A percentile compares a stretch with the other conserved stretches of the same genome.
These are phyloP conservation scores for Eucalyptus leucophloia DNA, from an alignment of 345 rosid genomes.

Conservation along the genomic window DNA sequence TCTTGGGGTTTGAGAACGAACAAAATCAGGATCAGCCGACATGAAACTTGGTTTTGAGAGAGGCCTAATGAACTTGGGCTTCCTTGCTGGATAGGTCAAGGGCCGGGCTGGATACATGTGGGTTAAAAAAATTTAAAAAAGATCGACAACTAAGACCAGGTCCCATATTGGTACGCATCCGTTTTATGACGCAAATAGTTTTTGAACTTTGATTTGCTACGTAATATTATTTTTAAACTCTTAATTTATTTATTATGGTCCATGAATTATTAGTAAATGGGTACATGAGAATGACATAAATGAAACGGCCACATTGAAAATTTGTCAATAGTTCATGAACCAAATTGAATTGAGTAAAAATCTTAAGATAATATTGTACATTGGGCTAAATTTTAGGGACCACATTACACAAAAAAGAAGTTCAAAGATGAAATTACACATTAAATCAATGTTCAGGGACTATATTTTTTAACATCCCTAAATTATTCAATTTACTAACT, in stretches of 20 bases:
- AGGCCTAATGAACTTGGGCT: background rate
- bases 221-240: no score
- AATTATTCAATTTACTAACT: background rate
- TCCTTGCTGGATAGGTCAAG: background rate
- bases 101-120: background rate
- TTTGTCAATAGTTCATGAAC: fast-evolving
- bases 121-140: background rate
- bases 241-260: background rate
- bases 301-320: fast-evolving
- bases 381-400: fast-evolving
- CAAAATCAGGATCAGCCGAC: background rate
- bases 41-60: background rate
- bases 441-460: fast-evolving
- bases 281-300: background rate
- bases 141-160: background rate
- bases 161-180: no score
- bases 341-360: fast-evolving
- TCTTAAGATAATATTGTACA: fast-evolving
- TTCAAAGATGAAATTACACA: fast-evolving
- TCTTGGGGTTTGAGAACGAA: background rate
- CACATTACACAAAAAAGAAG: background rate
- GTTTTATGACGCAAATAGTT: fast-evolving
- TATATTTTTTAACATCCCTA: background rate
- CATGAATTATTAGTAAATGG: background rate
- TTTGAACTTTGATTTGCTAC: fast-evolving